Percentiles rank a stretch among this genome's conserved stretches.
These are phyloP conservation scores for Hypholoma fasciculare DNA, from an alignment of 768 basidiomycete genomes.

Conservation along the genomic window DNA sequence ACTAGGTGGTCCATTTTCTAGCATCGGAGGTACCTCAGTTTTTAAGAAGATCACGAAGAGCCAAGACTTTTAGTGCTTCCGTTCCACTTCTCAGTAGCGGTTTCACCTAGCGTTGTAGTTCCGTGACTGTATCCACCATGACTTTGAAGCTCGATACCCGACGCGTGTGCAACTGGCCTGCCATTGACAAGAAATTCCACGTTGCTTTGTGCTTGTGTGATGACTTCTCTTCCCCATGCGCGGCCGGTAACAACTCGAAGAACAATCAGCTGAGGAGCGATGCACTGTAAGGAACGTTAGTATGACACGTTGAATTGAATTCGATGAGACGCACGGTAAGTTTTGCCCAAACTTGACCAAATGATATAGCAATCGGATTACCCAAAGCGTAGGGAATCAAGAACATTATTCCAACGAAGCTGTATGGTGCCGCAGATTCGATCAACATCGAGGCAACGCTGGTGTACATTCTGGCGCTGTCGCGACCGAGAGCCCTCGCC, in stretches of 20 bases:
- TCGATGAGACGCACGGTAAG: constrained; percentile 32
- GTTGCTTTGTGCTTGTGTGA: constrained; percentile 22
- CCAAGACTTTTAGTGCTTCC: constrained; percentile 18
- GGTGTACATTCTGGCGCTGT: constrained; percentile 35
- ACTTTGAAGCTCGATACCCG: constrained; percentile 20
- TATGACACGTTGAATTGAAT: background rate
- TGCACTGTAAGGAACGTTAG: constrained; percentile 13
- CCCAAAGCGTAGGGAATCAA: constrained; percentile 36
- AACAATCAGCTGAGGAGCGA: constrained; percentile 25
- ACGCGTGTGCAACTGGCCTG: constrained; percentile 12
- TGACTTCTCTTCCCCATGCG: constrained; percentile 22
- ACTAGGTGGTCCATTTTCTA: too few species aligned
- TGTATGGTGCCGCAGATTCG: constrained; percentile 42
- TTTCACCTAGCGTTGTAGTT: constrained; percentile 17
- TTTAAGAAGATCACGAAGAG: constrained; percentile 3
- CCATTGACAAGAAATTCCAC: constrained; percentile 18
- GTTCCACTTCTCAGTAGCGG: constrained; percentile 20
- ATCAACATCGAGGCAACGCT: constrained; percentile 35
- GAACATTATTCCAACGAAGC: constrained; percentile 36
- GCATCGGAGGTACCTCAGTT: background rate
- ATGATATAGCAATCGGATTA: constrained; percentile 31
- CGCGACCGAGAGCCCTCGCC: constrained; percentile 25
- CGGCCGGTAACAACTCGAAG: constrained; percentile 23
- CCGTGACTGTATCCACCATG: constrained; percentile 20
- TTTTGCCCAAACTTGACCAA: constrained; percentile 43